Evolutionary conservation across 2,329 filamentous ascomycete genomes (phyloP).

Genomic region (Nemania sp.): DNA sequence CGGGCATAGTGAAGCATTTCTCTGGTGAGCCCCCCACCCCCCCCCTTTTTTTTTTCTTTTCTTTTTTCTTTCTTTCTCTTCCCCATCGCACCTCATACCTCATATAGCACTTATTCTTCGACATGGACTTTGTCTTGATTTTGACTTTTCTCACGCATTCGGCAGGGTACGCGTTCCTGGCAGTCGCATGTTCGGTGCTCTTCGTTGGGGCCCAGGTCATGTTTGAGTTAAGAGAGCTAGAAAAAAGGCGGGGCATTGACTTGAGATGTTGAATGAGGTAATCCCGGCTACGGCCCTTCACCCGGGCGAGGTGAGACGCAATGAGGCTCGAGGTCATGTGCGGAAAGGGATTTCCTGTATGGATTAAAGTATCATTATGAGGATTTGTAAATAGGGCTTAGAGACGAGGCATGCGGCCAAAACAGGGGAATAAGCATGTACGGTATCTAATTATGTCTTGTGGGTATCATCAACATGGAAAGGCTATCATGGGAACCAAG

Average conservation of each 20-base stretch:
- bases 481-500: too few relatives aligned
- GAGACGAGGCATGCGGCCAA: too few relatives aligned
- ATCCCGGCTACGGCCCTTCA: not conserved
- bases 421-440: too few relatives aligned
- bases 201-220: conserved; percentile 91
- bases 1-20: conserved; percentile 75
- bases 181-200: conserved; percentile 70
- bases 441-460: too few relatives aligned
- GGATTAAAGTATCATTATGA: too few relatives aligned
- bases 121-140: not conserved
- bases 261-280: conserved; percentile 77
- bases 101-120: not conserved
- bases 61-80: too few relatives aligned
- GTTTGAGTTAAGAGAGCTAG: conserved; percentile 90
- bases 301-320: not conserved
- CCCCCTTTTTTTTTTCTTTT: too few relatives aligned
- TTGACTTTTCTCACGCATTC: not conserved
- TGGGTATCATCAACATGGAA: too few relatives aligned
- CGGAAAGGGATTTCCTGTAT: not conserved
- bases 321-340: not conserved
- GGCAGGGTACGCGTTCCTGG: conserved; percentile 72
- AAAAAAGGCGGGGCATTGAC: conserved; percentile 79
- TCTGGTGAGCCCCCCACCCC: conserved; percentile 54
- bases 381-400: too few relatives aligned
- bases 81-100: too few relatives aligned